Evolutionary conservation across 2,329 filamentous ascomycete species (phyloP), one percentile per base, ranked within the genome.

Genomic region (Colletotrichum sp.): DNA sequence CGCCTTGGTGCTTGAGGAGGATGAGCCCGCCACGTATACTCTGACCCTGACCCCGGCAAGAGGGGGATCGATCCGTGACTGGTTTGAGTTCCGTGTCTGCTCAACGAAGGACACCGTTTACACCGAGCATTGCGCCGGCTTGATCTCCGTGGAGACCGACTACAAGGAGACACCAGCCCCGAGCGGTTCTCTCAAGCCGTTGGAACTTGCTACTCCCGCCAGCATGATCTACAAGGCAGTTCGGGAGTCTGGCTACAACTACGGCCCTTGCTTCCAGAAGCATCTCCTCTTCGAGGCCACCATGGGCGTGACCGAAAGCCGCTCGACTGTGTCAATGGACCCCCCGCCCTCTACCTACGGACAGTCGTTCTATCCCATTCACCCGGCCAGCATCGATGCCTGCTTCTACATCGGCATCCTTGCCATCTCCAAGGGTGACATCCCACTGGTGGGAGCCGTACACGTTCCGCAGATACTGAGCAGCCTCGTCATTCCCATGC

Each of bases 401-500:
- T 71, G 69, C 60, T 65, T 65, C 28, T 28, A 75, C 3, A 75
- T 27, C 6, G 80, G 78, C 22, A 79, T 5, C 70, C 79, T 52
- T 72, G 78, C 18, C 4, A 77, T 8, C 15, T 80, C 3, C 22
- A 76, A 80, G 28, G 78, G 78, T 22, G 71, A 73, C 9, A 48
- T 78, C 8, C 71, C 76, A 0, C 28, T 76, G 0, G 34, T 55
- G 10, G 61, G 25, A 22, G 69, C 69, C 18, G 61, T 28, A 3
- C 27, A n/a, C 8, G 69, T 71, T 1, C 69, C 69, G 4, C 15
- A 61, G 27, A 32, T 67, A 2, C 22, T 68, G 0, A 18, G 30
- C 25, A 67, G 64, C 2, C 8, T 73, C 25, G 55, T 62, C n/a
- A 62, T 73, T 0, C 36, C 34, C 25, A 32, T 13, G 55, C 64